Percentiles rank a stretch among this genome's conserved stretches.
Conservation (phyloP, 805 yeast species). For the Nakazawaea ambrosiae region DNA sequence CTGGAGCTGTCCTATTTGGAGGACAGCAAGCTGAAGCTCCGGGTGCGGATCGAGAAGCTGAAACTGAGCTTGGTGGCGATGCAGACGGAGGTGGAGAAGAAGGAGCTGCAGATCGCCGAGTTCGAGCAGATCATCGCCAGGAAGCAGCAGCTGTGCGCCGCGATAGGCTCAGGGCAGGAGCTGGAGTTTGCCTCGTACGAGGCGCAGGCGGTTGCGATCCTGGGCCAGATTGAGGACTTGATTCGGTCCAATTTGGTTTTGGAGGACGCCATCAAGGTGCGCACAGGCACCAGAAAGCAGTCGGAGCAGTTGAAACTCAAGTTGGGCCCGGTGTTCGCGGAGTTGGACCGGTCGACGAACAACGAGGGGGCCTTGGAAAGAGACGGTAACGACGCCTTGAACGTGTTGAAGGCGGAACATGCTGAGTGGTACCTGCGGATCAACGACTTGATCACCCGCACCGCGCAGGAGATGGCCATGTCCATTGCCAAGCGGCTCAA, state of each 20-base stretch:
- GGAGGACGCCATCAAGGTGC: constrained; percentile 26
- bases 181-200: neutral
- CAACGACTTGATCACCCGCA: constrained; percentile 1
- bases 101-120: constrained; percentile 24
- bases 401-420: constrained; percentile 12
- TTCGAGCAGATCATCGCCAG: constrained; percentile 26
- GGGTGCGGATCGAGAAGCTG: constrained; percentile 26
- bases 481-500: constrained; percentile 3
- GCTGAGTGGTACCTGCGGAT: constrained; percentile 7
- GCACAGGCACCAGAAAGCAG: constrained; percentile 18
- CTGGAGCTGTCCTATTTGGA: constrained; percentile 35
- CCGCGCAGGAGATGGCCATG: constrained; percentile 5
- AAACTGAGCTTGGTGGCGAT: constrained; percentile 22
- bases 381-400: constrained; percentile 9
- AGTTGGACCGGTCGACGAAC: constrained; percentile 13
- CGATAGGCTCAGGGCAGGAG: constrained; percentile 1
- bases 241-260: constrained; percentile 22
- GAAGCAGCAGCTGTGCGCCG: constrained; percentile 14
- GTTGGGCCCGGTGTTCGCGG: constrained; percentile 18
- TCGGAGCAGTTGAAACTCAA: constrained; percentile 19
- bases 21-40: constrained; percentile 31
- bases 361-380: constrained; percentile 8
- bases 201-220: constrained; percentile 9
- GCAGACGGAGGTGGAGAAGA: constrained; percentile 23
- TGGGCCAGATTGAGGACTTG: constrained; percentile 14